Conservation (phyloP, 2,329 filamentous ascomycete species). For the Coniochaeta pulveracea region DNA sequence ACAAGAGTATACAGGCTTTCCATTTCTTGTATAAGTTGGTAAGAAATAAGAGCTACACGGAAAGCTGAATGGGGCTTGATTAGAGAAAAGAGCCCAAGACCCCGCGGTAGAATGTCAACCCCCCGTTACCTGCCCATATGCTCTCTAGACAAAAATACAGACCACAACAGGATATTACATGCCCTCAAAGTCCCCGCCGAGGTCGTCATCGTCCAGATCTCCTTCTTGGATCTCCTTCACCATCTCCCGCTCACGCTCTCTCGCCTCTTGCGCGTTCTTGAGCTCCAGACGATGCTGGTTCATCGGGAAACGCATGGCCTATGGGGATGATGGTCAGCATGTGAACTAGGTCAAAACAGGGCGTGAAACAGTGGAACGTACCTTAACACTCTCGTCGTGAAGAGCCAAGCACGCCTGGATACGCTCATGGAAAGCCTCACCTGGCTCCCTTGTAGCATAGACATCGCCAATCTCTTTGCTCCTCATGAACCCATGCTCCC, state of each 20-base stretch:
- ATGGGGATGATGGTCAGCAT: conserved; percentile 15
- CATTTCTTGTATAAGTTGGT: too few species aligned
- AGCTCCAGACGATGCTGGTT: conserved; percentile 95
- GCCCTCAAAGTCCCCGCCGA: conserved; percentile 90
- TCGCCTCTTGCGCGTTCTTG: conserved; percentile 97
- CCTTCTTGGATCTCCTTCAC: conserved; percentile 98
- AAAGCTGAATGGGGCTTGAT: too few species aligned
- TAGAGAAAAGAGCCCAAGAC: conserved; percentile 2
- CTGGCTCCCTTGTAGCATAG: conserved; percentile 89
- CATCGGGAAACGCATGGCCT: conserved; percentile 99
- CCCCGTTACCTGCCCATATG: too few species aligned
- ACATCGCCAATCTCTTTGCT: conserved; percentile 94
- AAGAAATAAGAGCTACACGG: conserved; percentile 14
- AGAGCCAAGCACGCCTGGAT: conserved; percentile 84
- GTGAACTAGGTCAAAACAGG: not conserved
- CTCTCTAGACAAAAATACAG: not conserved
- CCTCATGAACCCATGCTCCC: conserved; percentile 96
- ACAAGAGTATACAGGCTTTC: too few species aligned
- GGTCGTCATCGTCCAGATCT: conserved; percentile 92
- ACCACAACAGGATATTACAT: conserved; percentile 48
- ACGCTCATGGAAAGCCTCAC: conserved; percentile 94
- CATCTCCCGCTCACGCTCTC: conserved; percentile 90
- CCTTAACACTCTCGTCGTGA: conserved; percentile 97
- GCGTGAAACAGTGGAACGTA: conserved; percentile 26
- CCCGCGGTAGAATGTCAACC: too few species aligned